A percentile compares a stretch with the other conserved stretches of the same genome.
phyloP scores from a whole-genome alignment of 1,139 yeast species.

The Saccharomyces hybrid region DNA sequence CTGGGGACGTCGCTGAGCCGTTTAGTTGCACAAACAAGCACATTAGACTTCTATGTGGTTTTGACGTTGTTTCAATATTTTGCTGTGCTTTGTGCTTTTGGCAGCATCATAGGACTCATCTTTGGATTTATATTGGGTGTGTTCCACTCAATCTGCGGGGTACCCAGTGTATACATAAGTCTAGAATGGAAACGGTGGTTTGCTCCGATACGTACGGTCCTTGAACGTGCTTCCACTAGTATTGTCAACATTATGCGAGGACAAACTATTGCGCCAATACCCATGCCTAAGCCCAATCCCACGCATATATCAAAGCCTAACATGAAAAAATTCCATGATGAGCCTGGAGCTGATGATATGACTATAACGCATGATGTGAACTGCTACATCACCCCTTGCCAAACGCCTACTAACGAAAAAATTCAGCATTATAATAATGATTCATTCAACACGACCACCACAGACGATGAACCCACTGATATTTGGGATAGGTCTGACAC shows the following conservation, averaged over 20 bases:
- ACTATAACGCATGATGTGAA: neutral
- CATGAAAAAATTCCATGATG: neutral
- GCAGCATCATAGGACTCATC: neutral
- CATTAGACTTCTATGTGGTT: conserved; percentile 6
- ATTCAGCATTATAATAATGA: neutral
- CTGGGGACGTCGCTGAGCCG: conserved; percentile 11
- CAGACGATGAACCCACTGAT: neutral
- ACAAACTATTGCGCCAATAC: neutral
- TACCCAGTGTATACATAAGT: conserved; percentile 4
- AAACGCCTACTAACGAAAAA: neutral
- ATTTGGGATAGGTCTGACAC: neutral
- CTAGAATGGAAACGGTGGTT: neutral
- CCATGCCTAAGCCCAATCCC: neutral
- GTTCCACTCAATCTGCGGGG: conserved; percentile 1
- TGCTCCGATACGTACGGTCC: neutral
- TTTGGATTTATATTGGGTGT: conserved; percentile 1
- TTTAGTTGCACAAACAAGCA: conserved; percentile 5
- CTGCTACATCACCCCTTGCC: neutral
- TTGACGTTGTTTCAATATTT: conserved; percentile 10
- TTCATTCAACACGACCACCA: neutral
- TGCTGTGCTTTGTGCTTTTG: conserved; percentile 7
- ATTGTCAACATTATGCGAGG: neutral
- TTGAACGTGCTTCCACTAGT: neutral
- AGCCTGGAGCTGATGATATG: neutral
- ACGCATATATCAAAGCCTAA: neutral